These are phyloP conservation scores for Metarhizium robertsii DNA, from an alignment of 2,329 filamentous ascomycete species.

Conservation along the genomic window DNA sequence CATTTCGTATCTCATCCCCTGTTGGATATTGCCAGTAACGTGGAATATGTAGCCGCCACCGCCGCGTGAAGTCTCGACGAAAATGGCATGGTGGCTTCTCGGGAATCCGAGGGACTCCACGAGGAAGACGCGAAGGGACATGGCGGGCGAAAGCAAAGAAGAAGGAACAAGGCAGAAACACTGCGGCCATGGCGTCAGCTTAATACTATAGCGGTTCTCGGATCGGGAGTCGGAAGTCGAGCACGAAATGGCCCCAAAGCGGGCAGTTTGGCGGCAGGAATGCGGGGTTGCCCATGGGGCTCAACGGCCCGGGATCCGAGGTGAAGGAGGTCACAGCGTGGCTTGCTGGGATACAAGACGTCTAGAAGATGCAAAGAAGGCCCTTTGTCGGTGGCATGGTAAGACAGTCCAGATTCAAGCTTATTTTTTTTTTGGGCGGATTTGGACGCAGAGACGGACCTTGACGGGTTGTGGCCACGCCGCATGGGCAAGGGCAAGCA, in stretches of 20 bases:
- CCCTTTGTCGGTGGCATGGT: background rate
- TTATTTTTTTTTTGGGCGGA: too few species aligned
- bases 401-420: too few species aligned
- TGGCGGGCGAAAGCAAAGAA: background rate
- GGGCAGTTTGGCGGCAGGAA: background rate
- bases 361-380: background rate
- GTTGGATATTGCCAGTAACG: background rate
- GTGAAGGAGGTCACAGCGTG: background rate
- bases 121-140: background rate
- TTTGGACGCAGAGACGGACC: too few species aligned
- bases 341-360: background rate
- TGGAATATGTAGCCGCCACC: background rate
- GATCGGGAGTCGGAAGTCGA: background rate
- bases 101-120: background rate
- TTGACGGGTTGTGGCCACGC: too few species aligned
- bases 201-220: constrained; percentile 4
- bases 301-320: background rate
- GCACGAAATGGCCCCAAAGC: background rate
- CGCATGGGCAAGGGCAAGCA: background rate
- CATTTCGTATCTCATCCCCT: background rate
- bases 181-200: background rate
- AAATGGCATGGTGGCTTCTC: background rate
- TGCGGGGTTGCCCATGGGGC: background rate
- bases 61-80: background rate
- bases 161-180: background rate